Base-by-base conservation (phyloP, 108 stramenopile species). In the Hondaea fermentalgiana region DNA sequence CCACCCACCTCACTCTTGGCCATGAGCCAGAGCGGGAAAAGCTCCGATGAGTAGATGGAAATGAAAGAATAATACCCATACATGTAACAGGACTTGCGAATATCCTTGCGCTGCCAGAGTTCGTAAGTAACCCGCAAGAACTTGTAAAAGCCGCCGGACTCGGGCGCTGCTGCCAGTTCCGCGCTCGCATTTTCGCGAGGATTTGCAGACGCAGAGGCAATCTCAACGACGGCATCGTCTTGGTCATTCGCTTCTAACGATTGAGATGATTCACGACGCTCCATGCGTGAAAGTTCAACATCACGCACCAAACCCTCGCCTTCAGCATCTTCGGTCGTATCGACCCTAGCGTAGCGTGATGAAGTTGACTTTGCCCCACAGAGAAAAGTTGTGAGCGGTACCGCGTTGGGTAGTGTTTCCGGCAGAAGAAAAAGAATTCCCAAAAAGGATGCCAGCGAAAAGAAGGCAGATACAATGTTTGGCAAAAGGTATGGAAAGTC, bases 401-500 rank as follows among this genome's bases (percentile, higher is more conserved):
- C 23, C 1, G 76, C 49, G 51, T 35, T 23, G 0, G 76, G 76
- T 6, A 83, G 76, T 8, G 91, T 92, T 28, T 92, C 91, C 23
- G 91, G 87, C 5, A 92, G 55, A 44, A 91, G 76, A 51, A 91
- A 88, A 47, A 23, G 90, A 0, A 91, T 60, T 23, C 87, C 14
- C 17, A 88, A 45, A 14, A 91, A n/a, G 19, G 87, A 89, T 16
- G n/a, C 8, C 16, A 88, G 42, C 28, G 89, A 89, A 5, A 92
- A 28, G 8, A 45, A 14, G 19, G 91, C 89, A 16, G 91, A 76
- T 5, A 92, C 42, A 25, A 91, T 6, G 90, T 92, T 92, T 5
- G 91, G 91, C 14, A 92, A 76, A 21, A 92, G 90, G 60, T 91
- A 91, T 6, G 91, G 91, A 23, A 45, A 53, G 12, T 83, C 76